Conservation (phyloP, 1,284 basidiomycete genomes). For the Leccinum discolor region DNA sequence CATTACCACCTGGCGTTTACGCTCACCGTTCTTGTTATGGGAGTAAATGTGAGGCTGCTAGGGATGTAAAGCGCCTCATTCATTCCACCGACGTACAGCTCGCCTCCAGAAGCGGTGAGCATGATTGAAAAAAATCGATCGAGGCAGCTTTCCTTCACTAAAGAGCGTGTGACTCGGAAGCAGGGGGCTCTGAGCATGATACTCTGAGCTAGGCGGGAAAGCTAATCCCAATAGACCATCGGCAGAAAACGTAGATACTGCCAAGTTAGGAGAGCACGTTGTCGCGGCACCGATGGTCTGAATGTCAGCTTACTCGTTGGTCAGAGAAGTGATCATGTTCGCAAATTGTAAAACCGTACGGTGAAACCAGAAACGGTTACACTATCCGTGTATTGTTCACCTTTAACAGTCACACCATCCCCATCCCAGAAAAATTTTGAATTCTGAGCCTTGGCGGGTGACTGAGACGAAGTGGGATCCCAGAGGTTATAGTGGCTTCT, state of each 20-base stretch:
- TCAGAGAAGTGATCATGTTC: background rate
- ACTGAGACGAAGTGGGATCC: background rate
- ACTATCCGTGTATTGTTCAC: background rate
- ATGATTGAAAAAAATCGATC: background rate
- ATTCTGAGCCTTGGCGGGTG: background rate
- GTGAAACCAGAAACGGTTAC: background rate
- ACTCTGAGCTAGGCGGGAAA: background rate
- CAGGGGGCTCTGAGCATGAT: background rate
- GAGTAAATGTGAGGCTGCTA: background rate
- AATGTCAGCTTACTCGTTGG: background rate
- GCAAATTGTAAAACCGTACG: background rate
- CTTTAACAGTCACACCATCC: background rate
- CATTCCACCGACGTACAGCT: background rate
- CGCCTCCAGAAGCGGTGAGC: background rate
- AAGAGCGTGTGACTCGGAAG: background rate
- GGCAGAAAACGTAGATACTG: background rate
- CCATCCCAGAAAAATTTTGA: background rate
- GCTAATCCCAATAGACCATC: background rate
- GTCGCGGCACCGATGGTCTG: background rate
- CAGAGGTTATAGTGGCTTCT: background rate
- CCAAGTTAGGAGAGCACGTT: background rate
- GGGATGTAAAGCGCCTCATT: background rate
- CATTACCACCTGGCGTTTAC: background rate
- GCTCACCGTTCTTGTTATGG: background rate
- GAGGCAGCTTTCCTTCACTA: background rate